These are phyloP conservation scores for Phytophthora palmivora DNA, from an alignment of 352 stramenopile genomes.

Conservation along the genomic window DNA sequence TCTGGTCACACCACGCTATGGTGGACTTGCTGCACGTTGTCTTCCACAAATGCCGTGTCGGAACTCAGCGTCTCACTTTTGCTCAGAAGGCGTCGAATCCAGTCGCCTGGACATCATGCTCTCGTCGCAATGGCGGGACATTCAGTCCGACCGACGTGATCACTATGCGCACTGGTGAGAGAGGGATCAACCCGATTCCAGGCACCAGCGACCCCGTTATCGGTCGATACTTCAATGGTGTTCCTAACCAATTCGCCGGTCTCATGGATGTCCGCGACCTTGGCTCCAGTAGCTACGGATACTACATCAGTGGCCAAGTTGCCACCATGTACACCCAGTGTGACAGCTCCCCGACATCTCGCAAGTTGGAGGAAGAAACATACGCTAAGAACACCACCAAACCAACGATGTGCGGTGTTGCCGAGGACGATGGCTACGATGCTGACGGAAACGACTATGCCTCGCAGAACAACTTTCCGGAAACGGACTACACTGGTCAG, in stretches of 20 bases:
- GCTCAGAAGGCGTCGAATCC: conserved; percentile 53
- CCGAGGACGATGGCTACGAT: too few species aligned
- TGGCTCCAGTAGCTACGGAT: conserved; percentile 61
- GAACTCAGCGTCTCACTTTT: conserved; percentile 47
- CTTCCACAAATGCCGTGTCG: conserved; percentile 78
- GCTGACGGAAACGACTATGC: too few species aligned
- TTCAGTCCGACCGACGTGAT: conserved; percentile 59
- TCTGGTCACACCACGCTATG: conserved; percentile 80
- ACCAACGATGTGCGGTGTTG: too few species aligned
- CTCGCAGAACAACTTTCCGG: too few species aligned
- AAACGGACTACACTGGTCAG: too few species aligned
- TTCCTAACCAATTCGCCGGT: conserved; percentile 50
- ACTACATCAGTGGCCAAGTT: conserved; percentile 52
- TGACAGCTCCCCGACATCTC: too few species aligned
- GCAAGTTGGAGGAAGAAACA: too few species aligned
- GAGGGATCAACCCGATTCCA: conserved; percentile 44
- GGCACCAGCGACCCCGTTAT: conserved; percentile 39
- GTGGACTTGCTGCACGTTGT: conserved; percentile 70
- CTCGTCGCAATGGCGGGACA: conserved; percentile 38
- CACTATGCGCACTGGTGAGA: conserved; percentile 57
- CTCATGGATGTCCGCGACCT: conserved; percentile 56
- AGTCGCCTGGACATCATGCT: conserved; percentile 58
- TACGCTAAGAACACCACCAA: too few species aligned
- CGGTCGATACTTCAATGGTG: conserved; percentile 43
- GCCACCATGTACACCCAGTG: conserved; percentile 53